phyloP scores from a whole-genome alignment of 1,284 basidiomycete species.

The Sanghuangporus weigelae region DNA sequence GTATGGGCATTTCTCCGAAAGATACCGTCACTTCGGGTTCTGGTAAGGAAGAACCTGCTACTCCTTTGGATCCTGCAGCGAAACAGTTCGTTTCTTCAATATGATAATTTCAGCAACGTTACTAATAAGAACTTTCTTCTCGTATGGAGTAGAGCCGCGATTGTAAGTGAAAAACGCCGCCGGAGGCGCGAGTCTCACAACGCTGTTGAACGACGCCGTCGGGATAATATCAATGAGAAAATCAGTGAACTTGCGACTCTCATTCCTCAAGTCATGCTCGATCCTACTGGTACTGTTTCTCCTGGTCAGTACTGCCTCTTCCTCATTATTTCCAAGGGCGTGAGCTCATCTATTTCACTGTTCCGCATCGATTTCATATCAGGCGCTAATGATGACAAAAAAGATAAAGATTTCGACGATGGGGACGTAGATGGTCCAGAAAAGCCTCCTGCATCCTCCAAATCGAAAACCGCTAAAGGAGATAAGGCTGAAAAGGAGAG shows the following conservation, averaged over 20 bases:
- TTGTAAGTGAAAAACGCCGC: conserved; percentile 72
- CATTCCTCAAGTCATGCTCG: conserved; percentile 79
- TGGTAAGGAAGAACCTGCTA: not conserved
- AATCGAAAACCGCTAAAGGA: not conserved
- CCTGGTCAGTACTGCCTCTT: not conserved
- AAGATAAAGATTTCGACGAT: conserved; percentile 1
- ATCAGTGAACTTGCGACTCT: conserved; percentile 85
- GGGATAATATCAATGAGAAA: conserved; percentile 94
- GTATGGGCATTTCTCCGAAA: conserved; percentile 30
- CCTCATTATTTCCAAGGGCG: not conserved
- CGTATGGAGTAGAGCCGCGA: conserved; percentile 30
- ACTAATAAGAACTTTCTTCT: not conserved
- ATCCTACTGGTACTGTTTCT: conserved; percentile 41
- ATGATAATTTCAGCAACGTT: not conserved
- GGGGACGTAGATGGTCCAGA: not conserved
- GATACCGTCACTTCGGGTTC: conserved; percentile 19
- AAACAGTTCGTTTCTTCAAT: conserved; percentile 35
- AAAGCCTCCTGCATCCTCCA: not conserved
- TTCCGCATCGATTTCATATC: not conserved
- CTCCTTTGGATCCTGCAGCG: conserved; percentile 31
- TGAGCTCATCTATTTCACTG: not conserved
- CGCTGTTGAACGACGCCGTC: conserved; percentile 79
- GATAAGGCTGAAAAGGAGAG: conserved; percentile 3
- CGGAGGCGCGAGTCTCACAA: conserved; percentile 83
- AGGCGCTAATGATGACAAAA: not conserved